Evolutionary conservation across 306 rosid genomes (phyloP).

Genomic region (Citrullus amarus): DNA sequence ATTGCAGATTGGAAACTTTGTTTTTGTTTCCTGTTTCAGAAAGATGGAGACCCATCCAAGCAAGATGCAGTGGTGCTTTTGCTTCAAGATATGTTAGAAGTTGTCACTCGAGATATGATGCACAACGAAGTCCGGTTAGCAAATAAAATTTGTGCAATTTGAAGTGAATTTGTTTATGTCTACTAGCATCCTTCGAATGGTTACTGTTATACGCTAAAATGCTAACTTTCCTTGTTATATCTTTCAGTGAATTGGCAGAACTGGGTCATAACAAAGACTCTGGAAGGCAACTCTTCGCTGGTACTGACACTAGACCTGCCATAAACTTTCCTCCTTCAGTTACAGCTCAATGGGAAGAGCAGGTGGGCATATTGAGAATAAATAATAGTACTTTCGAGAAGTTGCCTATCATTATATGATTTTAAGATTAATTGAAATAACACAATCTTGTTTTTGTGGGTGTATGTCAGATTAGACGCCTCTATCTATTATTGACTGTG

Average conservation of each 20-base stretch:
- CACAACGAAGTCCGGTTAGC: conserved; percentile 75
- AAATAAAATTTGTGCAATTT: conserved; percentile 14
- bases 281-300: conserved; percentile 94
- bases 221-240: conserved; percentile 12
- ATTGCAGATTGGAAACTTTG: conserved; percentile 13
- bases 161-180: neutral
- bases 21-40: conserved; percentile 40
- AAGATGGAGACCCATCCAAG: conserved; percentile 51
- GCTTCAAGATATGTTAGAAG: conserved; percentile 95
- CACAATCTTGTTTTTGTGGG: conserved; percentile 10
- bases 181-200: neutral
- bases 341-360: conserved; percentile 97
- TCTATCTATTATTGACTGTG: conserved; percentile 69
- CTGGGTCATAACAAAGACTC: conserved; percentile 69
- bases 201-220: neutral
- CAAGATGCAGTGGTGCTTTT: conserved; percentile 56
- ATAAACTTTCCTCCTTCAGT: conserved; percentile 63
- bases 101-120: conserved; percentile 93
- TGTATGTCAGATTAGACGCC: conserved; percentile 70
- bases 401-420: neutral
- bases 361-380: conserved; percentile 30
- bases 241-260: conserved; percentile 71
- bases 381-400: neutral
- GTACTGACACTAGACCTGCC: conserved; percentile 69
- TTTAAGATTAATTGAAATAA: conserved; percentile 1